These are phyloP conservation scores for Ophiostoma novo-ulmi DNA, from an alignment of 2,329 filamentous ascomycete species.

Conservation along the genomic window DNA sequence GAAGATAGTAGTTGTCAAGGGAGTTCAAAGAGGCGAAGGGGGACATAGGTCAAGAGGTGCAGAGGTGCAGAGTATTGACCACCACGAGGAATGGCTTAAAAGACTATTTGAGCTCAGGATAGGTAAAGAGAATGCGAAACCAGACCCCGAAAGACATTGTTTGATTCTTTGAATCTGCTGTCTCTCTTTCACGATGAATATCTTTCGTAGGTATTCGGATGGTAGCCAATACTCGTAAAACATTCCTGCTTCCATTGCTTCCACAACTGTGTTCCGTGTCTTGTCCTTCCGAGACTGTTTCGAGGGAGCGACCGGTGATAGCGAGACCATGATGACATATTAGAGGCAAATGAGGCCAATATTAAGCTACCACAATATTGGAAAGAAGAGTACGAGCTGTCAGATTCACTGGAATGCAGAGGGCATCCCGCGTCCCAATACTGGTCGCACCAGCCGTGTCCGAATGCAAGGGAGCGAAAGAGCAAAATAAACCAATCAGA, in stretches of 20 bases:
- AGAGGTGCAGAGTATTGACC: neutral
- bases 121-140: neutral
- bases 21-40: neutral
- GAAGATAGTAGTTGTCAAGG: slow-evolving; percentile 2
- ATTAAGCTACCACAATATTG: neutral
- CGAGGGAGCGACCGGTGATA: neutral
- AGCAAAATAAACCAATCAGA: neutral
- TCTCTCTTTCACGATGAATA: neutral
- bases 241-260: neutral
- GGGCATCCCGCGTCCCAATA: neutral
- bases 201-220: neutral
- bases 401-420: neutral
- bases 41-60: neutral
- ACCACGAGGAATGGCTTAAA: neutral
- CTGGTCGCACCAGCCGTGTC: neutral
- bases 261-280: neutral
- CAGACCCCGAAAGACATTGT: neutral
- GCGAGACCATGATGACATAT: neutral
- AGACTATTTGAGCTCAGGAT: too few species aligned
- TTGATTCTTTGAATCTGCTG: neutral
- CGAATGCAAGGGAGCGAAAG: neutral
- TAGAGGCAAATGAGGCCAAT: neutral
- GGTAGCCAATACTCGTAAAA: neutral
- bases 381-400: neutral
- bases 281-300: neutral